Evolutionary conservation across 2,329 filamentous ascomycete genomes (phyloP), one percentile per base, ranked within the genome.

Genomic region (Arachnomyces sp.): DNA sequence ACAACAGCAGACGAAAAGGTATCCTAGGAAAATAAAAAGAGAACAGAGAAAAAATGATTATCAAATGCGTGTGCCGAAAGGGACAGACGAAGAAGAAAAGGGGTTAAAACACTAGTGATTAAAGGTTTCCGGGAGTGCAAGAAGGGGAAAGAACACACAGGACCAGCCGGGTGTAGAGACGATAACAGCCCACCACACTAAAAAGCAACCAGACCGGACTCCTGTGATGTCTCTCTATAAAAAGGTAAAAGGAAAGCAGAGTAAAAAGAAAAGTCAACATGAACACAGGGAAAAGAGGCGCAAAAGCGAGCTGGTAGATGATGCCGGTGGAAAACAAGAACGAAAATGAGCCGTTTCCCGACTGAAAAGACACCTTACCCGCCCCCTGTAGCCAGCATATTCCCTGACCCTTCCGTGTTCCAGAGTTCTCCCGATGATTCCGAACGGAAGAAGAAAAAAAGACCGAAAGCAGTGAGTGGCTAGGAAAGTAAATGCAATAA

Each of bases 111-210:
- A 28, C 35, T 40, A 42, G 42, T 35, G 48, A 49, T 44, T 39
- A 53, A 57, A 64, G 62, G 57, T 60, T 58, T 57, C 57, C 55
- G 52, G 53, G 38, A 59, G 57, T 60, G 58, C 59, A 52, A 60
- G 50, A 58, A 48, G 31, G 40, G 46, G 46, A 55, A 52, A 53
- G 44, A 64, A 63, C 63, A 66, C 63, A 59, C 63, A 66, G 63
- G 62, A 64, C 63, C 63, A 66, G 63, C 63, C 63, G 55, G 58
- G 63, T 66, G 63, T 64, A 55, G 58, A 61, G 50, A 55, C 58
- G 54, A 56, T 43, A 57, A 57, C 55, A 53, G 51, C 56, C 50
- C n/a, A 55, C 59, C 59, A 55, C 54, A 57, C 52, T 49, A 59
- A 52, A 58, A 61, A 54, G 43, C 49, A 58, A 63, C 60, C 62